A percentile compares a stretch with the other conserved stretches of the same genome.
phyloP scores from a whole-genome alignment of 305 asterid species.

The Fraxinus baroniana region DNA sequence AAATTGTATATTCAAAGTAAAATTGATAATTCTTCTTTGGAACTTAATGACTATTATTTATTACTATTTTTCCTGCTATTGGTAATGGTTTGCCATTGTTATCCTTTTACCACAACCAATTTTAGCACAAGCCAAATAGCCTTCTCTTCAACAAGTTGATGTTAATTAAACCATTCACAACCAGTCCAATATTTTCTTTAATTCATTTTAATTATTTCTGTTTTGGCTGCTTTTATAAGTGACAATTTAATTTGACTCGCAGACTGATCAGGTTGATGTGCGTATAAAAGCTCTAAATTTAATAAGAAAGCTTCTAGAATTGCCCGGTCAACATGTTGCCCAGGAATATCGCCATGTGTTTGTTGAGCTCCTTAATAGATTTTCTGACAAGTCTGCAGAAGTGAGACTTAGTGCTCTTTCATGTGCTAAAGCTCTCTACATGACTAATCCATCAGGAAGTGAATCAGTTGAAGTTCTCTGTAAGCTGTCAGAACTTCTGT shows the following conservation, averaged over 20 bases:
- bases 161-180: background rate
- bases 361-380: constrained; percentile 70
- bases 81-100: background rate
- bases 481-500: constrained; percentile 45
- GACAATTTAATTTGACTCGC: constrained; percentile 39
- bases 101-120: background rate
- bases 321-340: constrained; percentile 59
- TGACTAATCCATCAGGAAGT: constrained; percentile 46
- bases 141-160: background rate
- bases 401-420: constrained; percentile 81
- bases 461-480: constrained; percentile 62
- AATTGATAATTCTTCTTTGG: background rate
- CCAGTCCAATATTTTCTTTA: background rate
- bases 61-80: constrained; percentile 7
- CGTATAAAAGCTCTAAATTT: constrained; percentile 81
- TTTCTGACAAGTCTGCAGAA: constrained; percentile 78
- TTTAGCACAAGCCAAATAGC: constrained; percentile 1
- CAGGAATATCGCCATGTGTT: constrained; percentile 58
- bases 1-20: background rate
- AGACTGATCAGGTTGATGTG: constrained; percentile 96
- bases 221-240: constrained; percentile 29
- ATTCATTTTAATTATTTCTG: constrained; percentile 8
- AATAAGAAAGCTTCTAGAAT: constrained; percentile 53
- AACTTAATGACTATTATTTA: constrained; percentile 8
- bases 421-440: constrained; percentile 68